Evolutionary conservation across 139 green algal species (phyloP).

Genomic region (Astrephomene gubernaculifera): DNA sequence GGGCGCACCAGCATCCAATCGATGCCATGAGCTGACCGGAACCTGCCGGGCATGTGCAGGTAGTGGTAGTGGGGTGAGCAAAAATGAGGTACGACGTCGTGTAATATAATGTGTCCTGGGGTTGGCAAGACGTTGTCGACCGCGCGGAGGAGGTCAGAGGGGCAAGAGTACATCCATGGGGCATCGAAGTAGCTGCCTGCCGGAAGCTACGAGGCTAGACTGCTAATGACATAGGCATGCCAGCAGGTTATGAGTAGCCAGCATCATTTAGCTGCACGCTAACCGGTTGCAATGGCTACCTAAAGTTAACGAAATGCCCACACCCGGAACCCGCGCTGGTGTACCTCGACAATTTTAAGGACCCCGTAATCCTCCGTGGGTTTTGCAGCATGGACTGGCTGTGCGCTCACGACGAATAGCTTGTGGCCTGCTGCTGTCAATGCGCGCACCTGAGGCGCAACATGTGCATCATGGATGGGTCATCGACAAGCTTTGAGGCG

Average conservation of each 20-base stretch:
- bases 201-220: no score
- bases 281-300: no score
- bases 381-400: background rate
- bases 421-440: constrained; percentile 51
- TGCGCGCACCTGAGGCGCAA: constrained; percentile 55
- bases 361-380: constrained; percentile 29
- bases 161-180: no score
- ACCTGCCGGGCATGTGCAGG: constrained; percentile 59
- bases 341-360: constrained; percentile 41
- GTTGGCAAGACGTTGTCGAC: no score
- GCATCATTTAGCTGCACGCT: no score
- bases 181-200: no score
- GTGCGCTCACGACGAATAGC: constrained; percentile 66
- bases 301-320: no score
- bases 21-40: constrained; percentile 66
- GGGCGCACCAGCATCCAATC: constrained; percentile 60
- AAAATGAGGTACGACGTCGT: no score
- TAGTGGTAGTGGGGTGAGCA: background rate
- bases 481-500: background rate
- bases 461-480: background rate
- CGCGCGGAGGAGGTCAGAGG: no score
- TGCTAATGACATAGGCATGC: no score
- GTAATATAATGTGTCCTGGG: no score
- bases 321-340: background rate
- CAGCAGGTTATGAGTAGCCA: no score